Evolutionary conservation across 2,329 filamentous ascomycete genomes (phyloP), one percentile per base, ranked within the genome.

Genomic region (Talaromyces albobiverticillius): DNA sequence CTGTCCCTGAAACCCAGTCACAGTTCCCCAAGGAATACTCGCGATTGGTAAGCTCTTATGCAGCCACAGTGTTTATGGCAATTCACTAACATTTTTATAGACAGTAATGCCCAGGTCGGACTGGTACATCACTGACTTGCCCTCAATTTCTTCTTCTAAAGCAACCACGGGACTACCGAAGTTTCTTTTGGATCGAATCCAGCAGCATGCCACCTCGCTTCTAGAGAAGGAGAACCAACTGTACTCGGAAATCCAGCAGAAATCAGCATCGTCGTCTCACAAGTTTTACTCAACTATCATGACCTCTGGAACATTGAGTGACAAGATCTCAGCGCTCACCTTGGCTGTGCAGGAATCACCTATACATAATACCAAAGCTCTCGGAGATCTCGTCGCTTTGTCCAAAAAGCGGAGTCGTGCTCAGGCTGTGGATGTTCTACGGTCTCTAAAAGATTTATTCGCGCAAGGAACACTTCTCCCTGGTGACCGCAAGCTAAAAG

Each of bases 241-340:
- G 45, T 99, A 96, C 73, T 80, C 81, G 53, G 82, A 84, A 23
- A 86, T 81, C 38, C 82, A 90, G 60, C 79, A 90, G 61, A 77
- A 88, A 53, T 84, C 89, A 6, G 84, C 89, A 48, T 90, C 90
- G 23, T 94, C 93, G 2, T 93, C 92, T 38, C 89, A 95, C 72
- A 95, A 92, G 70, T 99, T 99, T 78, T 86, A 97, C 79, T 90
- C 92, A 1, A 95, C 91, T 16, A 96, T 99, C 69, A 96, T 97
- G 89, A 79, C 90, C 9, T 95, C 92, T 1, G 94, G 94, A 78
- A 99, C 95, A 9, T 83, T 97, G 62, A 95, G 91, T 53, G 94
- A 99, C 71, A 97, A 96, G 71, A 88, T 97, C 41, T 99, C 94
- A 2, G 95, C 94, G 3, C 78, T 99, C 65, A 99, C 94, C 4